Base-by-base conservation (phyloP, 805 yeast species). In the Starmerella apis region DNA sequence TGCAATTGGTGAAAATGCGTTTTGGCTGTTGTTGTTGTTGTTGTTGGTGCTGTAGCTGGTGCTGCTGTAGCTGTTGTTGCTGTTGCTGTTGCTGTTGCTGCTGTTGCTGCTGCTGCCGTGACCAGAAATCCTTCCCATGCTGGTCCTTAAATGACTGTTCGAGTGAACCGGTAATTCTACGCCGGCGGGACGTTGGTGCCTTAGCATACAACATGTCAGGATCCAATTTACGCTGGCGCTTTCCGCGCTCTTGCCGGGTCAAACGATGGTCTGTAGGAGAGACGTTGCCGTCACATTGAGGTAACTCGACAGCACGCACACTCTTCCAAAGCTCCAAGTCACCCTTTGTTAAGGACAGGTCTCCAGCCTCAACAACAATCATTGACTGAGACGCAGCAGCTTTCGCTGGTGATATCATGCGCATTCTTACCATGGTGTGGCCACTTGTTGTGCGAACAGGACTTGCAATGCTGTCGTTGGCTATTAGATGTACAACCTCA, bases 301-400 rank as follows among this genome's bases (percentile, higher is more conserved):
- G 33, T 36, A 20, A 9, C 3, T 13, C 19, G 9, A 22, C 37
- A 6, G 38, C 25, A 16, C 39, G 38, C 25, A 13, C 10, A 20
- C n/a, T 27, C 30, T 20, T 22, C 47, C 49, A 43, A 10, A 30
- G 3, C 3, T 46, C 24, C 20, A 44, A 28, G 46, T 54, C 53
- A 19, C 11, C n/a, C 10, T 23, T 41, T 3, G 51, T 51, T 13
- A 54, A 32, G 20, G 41, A 48, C 18, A 54, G 25, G 20, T 42
- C 53, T 22, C 48, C 49, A 8, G 43, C 51, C 24, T 44, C 47
- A 5, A 43, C 50, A 3, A 30, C 51, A 2, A 14, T n/a, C 27
- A 13, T n/a, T 18, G 24, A 8, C 18, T 19, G 23, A 13, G 36
- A 24, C 27, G 23, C 27, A 25, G 18, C 7, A 23, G 16, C 13